A percentile compares a stretch with the other conserved stretches of the same genome.
These are phyloP conservation scores for Leccinum broughii DNA, from an alignment of 768 basidiomycete species.

Conservation along the genomic window DNA sequence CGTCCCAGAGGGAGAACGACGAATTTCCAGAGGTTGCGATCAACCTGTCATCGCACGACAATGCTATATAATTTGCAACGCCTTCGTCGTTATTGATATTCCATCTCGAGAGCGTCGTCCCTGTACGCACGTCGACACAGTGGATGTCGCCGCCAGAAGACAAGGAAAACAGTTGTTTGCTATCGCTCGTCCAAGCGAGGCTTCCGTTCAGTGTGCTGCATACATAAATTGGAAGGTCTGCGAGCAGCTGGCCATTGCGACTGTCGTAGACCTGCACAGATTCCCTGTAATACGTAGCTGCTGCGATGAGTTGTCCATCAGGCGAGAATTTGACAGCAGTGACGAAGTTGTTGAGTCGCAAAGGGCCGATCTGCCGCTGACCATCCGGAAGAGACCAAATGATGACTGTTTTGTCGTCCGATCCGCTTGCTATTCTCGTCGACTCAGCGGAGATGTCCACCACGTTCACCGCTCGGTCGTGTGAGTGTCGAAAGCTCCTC, in stretches of 20 bases:
- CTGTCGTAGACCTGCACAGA: background rate
- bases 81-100: background rate
- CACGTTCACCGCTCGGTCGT: background rate
- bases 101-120: background rate
- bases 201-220: background rate
- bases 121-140: background rate
- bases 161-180: background rate
- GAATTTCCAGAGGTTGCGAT: background rate
- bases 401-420: background rate
- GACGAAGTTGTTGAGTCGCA: background rate
- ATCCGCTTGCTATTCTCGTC: background rate
- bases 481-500: background rate
- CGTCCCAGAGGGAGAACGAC: background rate
- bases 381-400: background rate
- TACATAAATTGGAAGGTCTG: background rate
- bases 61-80: background rate
- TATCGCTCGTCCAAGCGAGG: background rate
- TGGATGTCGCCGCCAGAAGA: background rate
- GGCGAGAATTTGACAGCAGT: background rate
- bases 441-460: background rate
- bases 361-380: background rate
- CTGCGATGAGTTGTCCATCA: background rate
- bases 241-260: background rate
- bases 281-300: background rate
- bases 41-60: background rate